Conservation (phyloP, 148 eudicot genomes). For the Camellia sinensis region DNA sequence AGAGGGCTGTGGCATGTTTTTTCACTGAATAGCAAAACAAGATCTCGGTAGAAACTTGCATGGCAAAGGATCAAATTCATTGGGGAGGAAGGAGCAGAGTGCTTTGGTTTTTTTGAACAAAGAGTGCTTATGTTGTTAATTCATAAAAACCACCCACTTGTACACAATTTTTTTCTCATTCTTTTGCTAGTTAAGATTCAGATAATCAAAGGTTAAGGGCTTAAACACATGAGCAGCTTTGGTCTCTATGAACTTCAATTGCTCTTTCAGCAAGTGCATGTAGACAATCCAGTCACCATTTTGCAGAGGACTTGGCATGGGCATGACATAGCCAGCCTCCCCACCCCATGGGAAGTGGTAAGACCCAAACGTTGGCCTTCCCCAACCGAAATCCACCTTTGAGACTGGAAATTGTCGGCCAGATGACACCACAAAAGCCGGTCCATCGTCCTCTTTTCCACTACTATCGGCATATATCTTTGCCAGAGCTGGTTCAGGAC, state of each 20-base stretch:
- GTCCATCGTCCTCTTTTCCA: slow-evolving; percentile 36
- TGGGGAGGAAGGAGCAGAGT: too few relatives aligned
- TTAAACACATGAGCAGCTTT: slow-evolving; percentile 40
- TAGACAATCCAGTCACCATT: slow-evolving; percentile 82
- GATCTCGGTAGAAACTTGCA: too few relatives aligned
- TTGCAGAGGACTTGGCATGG: slow-evolving; percentile 54
- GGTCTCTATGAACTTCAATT: slow-evolving; percentile 51
- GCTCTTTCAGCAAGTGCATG: slow-evolving; percentile 50
- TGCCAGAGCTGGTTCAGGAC: slow-evolving; percentile 49
- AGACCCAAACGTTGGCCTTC: slow-evolving; percentile 58
- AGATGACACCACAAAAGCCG: slow-evolving; percentile 63
- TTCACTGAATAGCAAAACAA: too few relatives aligned
- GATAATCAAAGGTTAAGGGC: slow-evolving; percentile 36
- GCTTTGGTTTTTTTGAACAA: too few relatives aligned
- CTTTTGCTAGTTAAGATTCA: not conserved
- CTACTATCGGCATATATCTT: slow-evolving; percentile 33
- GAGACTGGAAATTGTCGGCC: slow-evolving; percentile 55
- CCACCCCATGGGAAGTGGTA: slow-evolving; percentile 80
- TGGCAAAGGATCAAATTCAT: too few relatives aligned
- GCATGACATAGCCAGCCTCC: slow-evolving; percentile 70
- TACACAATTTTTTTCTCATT: too few relatives aligned
- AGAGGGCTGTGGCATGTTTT: too few relatives aligned
- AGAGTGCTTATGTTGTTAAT: too few relatives aligned
- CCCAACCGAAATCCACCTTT: slow-evolving; percentile 77
- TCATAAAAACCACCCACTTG: too few relatives aligned